Evolutionary conservation across 2,329 filamentous ascomycete genomes (phyloP).

Genomic region (Cladosporium sp.): DNA sequence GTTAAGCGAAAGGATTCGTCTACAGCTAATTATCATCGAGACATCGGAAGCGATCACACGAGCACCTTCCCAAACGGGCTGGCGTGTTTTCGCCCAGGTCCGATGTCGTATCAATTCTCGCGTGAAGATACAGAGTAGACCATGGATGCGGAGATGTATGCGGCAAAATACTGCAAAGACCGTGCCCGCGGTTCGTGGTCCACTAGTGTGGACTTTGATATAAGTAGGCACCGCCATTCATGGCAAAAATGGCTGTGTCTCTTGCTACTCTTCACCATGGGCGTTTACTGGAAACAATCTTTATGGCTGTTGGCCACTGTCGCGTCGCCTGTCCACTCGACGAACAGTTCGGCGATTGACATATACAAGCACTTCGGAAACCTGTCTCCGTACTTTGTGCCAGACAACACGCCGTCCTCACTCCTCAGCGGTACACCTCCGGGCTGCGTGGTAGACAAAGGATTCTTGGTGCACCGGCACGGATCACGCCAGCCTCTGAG

Average conservation of each 20-base stretch:
- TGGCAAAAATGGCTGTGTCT: not conserved
- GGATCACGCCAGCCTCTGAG: constrained; percentile 3
- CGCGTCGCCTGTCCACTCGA: not conserved
- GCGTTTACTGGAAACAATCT: not conserved
- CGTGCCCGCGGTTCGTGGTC: not conserved
- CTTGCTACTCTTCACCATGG: not conserved
- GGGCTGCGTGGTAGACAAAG: not conserved
- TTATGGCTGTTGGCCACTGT: not conserved
- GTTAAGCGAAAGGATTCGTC: not conserved
- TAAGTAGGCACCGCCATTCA: constrained; percentile 1
- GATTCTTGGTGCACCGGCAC: constrained; percentile 2
- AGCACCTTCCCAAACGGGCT: constrained; percentile 6
- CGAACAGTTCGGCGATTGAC: not conserved
- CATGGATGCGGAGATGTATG: not conserved
- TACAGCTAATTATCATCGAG: not conserved
- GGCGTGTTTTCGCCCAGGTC: not conserved
- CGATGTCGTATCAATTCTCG: not conserved
- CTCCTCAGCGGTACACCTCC: not conserved
- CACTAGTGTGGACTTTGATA: not conserved
- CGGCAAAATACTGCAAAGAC: constrained; percentile 1
- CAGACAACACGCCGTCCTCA: not conserved
- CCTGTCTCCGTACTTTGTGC: constrained; percentile 2
- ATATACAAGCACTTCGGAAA: constrained; percentile 5
- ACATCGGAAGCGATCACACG: not conserved
- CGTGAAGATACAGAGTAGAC: not conserved